Evolutionary conservation across 352 stramenopile genomes (phyloP).

Genomic region (Aphanomyces stellatus): DNA sequence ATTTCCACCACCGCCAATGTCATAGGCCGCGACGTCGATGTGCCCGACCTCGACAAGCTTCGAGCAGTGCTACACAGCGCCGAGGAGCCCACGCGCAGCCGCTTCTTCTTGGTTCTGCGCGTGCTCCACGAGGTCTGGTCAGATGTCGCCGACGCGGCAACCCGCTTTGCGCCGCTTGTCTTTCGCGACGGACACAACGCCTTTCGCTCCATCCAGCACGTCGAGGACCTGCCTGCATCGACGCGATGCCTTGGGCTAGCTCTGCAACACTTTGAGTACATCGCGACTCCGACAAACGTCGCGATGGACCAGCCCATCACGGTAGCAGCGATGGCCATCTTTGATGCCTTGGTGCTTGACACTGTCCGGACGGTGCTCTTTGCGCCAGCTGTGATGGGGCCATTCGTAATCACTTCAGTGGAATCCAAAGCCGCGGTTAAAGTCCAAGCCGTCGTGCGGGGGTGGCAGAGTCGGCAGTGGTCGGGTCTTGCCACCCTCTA

Average conservation of each 20-base stretch:
- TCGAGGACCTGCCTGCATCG: not conserved
- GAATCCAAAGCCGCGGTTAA: not conserved
- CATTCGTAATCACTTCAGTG: not conserved
- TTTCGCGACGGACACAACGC: not conserved
- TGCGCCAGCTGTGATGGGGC: no score
- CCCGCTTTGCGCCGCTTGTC: not conserved
- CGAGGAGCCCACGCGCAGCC: not conserved
- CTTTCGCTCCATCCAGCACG: not conserved
- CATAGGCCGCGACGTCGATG: not conserved
- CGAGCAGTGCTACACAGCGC: not conserved
- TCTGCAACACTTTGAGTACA: not conserved
- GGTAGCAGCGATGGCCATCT: constrained; percentile 55
- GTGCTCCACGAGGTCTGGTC: not conserved
- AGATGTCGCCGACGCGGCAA: not conserved
- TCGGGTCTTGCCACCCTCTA: not conserved
- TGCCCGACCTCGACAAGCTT: not conserved
- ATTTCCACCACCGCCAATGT: not conserved
- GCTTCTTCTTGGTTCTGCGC: not conserved
- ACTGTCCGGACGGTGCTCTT: not conserved
- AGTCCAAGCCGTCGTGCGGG: not conserved
- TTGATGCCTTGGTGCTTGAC: constrained; percentile 24
- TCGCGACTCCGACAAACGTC: not conserved
- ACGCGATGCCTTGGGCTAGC: not conserved
- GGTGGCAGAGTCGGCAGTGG: not conserved
- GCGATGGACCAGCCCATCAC: constrained; percentile 46